Base-by-base conservation (phyloP, 1,139 yeast species). In the Kodamaea sp. region DNA sequence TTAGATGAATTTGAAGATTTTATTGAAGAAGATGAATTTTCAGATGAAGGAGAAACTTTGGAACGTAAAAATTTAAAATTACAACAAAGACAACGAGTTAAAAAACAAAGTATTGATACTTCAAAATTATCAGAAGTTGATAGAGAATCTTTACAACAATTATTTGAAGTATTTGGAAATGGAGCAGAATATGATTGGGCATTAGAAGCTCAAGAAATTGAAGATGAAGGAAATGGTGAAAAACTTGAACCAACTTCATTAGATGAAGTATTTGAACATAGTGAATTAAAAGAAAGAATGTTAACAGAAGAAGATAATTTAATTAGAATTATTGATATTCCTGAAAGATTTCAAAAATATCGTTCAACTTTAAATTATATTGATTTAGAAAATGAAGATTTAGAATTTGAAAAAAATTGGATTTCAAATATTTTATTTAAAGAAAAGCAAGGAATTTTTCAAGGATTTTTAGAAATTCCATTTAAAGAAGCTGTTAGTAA, bases 171-270 rank as follows among this genome's bases (percentile, higher is more conserved):
- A 7, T 92, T 92, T 58, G 99, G 99, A 45, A 94, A 89, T 60
- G 99, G 98, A 34, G 92, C 84, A 45, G 97, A 90, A 58, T 92
- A 92, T 62, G 97, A 88, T 45, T 92, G 97, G 97, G 98, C 98
- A 2, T 71, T 94, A 43, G 97, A 88, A 54, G 90, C 89, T 27
- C 95, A 88, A 63, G 86, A 82, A 49, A 83, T 81, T 43, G 81
- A 74, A 48, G 82, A 75, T 41, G 79, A 74, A 34, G 78, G 78
- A 36, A 74, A 68, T 44, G 78, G 75, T 8, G 75, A 72, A 31
- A 67, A 74, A 26, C 73, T 75, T 46, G 75, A 75, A 42, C 82
- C 82, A 41, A 70, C 83, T 0, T 75, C 81, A 2, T 72, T 92
- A 50, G 84, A 85, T 51, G 96, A 92, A 55, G 95, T 92, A 29